These are phyloP conservation scores for Phytophthora agathidicida DNA, from an alignment of 352 stramenopile species.

Conservation along the genomic window DNA sequence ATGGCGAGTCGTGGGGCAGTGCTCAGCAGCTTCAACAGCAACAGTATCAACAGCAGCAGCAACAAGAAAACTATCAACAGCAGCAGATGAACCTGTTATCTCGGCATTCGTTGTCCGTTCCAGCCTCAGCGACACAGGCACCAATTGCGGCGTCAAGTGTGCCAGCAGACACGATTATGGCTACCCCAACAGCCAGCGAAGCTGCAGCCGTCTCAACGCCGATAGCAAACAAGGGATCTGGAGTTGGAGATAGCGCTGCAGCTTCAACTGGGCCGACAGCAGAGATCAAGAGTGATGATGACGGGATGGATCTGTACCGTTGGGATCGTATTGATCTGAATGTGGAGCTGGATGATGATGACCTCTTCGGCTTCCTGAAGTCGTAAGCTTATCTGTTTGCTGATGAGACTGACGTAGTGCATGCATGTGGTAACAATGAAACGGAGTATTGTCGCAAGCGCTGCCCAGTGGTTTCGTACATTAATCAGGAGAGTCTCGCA, in stretches of 20 bases:
- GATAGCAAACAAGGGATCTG: neutral
- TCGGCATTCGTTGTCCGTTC: slow-evolving; percentile 23
- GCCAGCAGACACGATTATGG: slow-evolving; percentile 2
- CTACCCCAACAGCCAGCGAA: slow-evolving; percentile 2
- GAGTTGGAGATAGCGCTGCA: slow-evolving; percentile 8
- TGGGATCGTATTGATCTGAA: slow-evolving; percentile 87
- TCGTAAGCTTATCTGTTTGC: slow-evolving; percentile 42
- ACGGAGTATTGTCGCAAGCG: slow-evolving; percentile 27
- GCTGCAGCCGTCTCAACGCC: slow-evolving; percentile 12
- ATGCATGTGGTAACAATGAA: slow-evolving; percentile 38
- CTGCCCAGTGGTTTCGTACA: neutral
- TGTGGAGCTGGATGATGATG: slow-evolving; percentile 83
- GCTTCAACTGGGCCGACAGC: slow-evolving; percentile 8
- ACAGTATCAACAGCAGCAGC: slow-evolving; percentile 19
- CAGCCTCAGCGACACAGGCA: slow-evolving; percentile 20
- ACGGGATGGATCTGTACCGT: slow-evolving; percentile 73
- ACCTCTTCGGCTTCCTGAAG: slow-evolving; percentile 89
- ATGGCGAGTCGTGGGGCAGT: slow-evolving; percentile 21
- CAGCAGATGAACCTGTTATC: slow-evolving; percentile 26
- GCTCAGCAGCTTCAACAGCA: slow-evolving; percentile 34
- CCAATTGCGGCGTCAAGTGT: slow-evolving; percentile 13
- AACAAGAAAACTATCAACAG: slow-evolving; percentile 27
- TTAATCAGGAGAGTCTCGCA: neutral
- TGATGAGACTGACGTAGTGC: slow-evolving; percentile 25
- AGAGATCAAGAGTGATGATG: slow-evolving; percentile 46